Evolutionary conservation across 805 yeast genomes (phyloP), one percentile per base, ranked within the genome.

Genomic region (Metschnikowia sp.): DNA sequence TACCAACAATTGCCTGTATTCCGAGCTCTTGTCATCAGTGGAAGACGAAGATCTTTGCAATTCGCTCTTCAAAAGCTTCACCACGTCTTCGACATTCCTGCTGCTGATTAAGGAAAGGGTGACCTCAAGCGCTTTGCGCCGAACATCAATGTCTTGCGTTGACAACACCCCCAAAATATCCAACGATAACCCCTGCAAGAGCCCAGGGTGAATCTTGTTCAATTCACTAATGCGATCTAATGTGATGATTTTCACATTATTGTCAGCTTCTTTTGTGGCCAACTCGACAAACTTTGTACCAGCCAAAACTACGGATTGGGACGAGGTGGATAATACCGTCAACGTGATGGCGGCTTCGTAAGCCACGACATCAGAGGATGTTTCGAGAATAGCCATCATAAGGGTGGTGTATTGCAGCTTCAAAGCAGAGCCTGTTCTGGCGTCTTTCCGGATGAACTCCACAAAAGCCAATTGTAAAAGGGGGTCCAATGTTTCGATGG

Each of bases 21-120:
- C 96, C 44, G 84, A 70, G 50, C 85, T 77, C 63, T 86, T 85
- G 57, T 92, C 98, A 56, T 88, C 90, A 61, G 82, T 83, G 12
- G 82, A 72, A 42, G 76, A 73, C 13, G 88, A 75, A 5, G 96
- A 82, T 54, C 79, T 81, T 59, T 85, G 84, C 48, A 94, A 78
- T 70, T 94, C 99, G 63, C 89, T 94, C 72, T 88, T 92, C 68
- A 94, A 81, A 56, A 92, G 78, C 62, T 90, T 88, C 54, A 94
- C 86, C 33, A 92, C 96, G 61, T 89, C 96, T 61, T 90, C 97
- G 44, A 90, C 96, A 57, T 92, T 92, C 73, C 96, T 87, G 57
- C 85, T 80, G 36, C 95, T 77, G 40, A 90, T 83, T 61, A 94
- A 77, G 52, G 82, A 78, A 61, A 94, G 74, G n/a, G 96, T 81